These are phyloP conservation scores for Scutellaria galericulata DNA, from an alignment of 257 asterid species.

Conservation along the genomic window DNA sequence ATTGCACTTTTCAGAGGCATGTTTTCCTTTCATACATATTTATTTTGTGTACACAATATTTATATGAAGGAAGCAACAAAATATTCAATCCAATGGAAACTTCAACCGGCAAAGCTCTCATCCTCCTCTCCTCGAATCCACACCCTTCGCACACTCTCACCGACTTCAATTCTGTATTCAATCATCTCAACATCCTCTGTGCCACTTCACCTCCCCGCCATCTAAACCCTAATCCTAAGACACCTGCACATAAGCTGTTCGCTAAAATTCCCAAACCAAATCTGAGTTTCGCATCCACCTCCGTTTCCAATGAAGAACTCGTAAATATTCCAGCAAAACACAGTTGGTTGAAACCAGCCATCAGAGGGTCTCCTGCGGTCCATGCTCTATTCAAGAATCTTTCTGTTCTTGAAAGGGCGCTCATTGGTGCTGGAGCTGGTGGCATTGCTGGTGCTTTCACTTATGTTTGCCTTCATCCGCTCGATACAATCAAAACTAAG, in stretches of 20 bases:
- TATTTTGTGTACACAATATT: neutral
- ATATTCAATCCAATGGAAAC: constrained; percentile 52
- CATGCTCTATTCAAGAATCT: constrained; percentile 74
- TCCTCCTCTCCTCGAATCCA: constrained; percentile 48
- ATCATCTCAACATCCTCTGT: constrained; percentile 63
- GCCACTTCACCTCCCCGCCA: constrained; percentile 40
- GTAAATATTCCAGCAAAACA: constrained; percentile 37
- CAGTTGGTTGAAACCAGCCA: constrained; percentile 67
- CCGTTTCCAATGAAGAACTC: constrained; percentile 52
- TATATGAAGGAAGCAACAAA: neutral
- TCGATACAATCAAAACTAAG: constrained; percentile 91
- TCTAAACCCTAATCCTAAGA: constrained; percentile 38
- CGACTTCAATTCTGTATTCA: constrained; percentile 73
- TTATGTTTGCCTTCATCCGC: constrained; percentile 90
- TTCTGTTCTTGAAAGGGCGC: constrained; percentile 76
- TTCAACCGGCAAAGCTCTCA: constrained; percentile 49
- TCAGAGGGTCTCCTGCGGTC: constrained; percentile 62
- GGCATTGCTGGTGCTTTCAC: constrained; percentile 98
- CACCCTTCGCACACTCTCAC: constrained; percentile 34
- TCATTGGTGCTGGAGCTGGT: constrained; percentile 82
- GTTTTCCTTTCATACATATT: constrained; percentile 5
- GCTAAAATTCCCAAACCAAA: constrained; percentile 35
- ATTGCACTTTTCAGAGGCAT: neutral
- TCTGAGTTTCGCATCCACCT: constrained; percentile 63
- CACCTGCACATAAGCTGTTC: constrained; percentile 9